These are phyloP conservation scores for Bombardia bombarda DNA, from an alignment of 495 filamentous ascomycete species.

Conservation along the genomic window DNA sequence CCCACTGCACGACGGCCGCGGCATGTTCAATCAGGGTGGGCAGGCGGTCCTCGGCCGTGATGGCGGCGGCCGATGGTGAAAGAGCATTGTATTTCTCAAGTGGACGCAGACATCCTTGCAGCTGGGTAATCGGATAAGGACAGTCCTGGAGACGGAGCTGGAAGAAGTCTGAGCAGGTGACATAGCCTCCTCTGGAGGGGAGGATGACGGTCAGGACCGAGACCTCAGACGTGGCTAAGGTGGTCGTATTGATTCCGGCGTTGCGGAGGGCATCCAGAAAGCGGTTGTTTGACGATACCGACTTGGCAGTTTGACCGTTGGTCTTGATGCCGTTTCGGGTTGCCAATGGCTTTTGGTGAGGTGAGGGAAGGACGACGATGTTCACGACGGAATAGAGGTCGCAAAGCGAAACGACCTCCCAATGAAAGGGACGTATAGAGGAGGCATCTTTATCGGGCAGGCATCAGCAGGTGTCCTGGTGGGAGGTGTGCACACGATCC, in stretches of 20 bases:
- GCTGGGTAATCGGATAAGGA: conserved; percentile 8
- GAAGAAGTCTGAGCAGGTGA: conserved; percentile 14
- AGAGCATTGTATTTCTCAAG: conserved; percentile 5
- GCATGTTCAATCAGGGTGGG: conserved; percentile 16
- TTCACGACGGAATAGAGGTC: conserved; percentile 15
- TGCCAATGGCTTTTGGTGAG: too few relatives aligned
- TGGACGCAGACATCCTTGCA: conserved; percentile 2
- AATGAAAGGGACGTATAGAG: conserved; percentile 15
- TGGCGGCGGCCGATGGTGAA: too few relatives aligned
- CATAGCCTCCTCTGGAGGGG: conserved; percentile 11
- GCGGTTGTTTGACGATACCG: too few relatives aligned
- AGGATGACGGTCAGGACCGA: conserved; percentile 16
- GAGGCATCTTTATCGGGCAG: too few relatives aligned
- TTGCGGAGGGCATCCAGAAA: too few relatives aligned
- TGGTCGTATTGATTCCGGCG: too few relatives aligned
- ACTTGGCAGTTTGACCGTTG: too few relatives aligned
- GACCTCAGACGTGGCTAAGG: conserved; percentile 2
- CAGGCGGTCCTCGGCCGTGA: too few relatives aligned
- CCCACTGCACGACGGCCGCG: conserved; percentile 20
- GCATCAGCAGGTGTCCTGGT: too few relatives aligned
- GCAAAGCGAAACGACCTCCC: conserved; percentile 10
- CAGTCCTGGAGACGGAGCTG: conserved; percentile 18
- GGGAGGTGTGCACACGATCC: too few relatives aligned
- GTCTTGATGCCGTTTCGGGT: too few relatives aligned
- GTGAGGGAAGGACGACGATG: conserved; percentile 11